These are phyloP conservation scores for Dothidotthia symphoricarpi DNA, from an alignment of 2,329 filamentous ascomycete species.

Conservation along the genomic window DNA sequence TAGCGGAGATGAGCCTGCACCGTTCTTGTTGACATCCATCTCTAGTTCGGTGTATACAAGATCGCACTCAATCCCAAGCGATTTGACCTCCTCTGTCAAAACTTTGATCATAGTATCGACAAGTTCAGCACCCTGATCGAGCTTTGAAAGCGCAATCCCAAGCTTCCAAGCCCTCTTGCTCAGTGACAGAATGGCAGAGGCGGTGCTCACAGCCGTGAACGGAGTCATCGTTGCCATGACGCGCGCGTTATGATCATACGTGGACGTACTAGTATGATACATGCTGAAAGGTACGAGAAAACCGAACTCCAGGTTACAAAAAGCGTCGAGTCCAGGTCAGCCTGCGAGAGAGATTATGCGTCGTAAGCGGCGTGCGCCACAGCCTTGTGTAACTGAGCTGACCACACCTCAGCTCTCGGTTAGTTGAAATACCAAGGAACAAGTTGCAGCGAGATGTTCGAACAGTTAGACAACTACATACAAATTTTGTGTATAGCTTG, in stretches of 20 bases:
- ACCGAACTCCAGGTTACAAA: no score
- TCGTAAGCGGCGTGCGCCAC: no score
- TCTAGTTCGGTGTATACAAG: constrained; percentile 18
- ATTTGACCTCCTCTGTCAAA: constrained; percentile 16
- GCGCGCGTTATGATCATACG: neutral
- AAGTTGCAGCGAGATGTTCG: no score
- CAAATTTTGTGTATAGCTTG: no score
- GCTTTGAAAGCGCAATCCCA: constrained; percentile 15
- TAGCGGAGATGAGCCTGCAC: no score
- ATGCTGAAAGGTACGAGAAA: no score
- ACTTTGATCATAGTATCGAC: constrained; percentile 9
- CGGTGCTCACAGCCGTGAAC: constrained; percentile 6
- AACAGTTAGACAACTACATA: no score
- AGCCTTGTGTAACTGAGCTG: no score
- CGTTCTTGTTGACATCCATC: constrained; percentile 7
- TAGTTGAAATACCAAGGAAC: no score
- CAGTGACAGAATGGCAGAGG: constrained; percentile 12
- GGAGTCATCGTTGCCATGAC: constrained; percentile 6
- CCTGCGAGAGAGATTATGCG: no score
- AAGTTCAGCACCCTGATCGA: constrained; percentile 8
- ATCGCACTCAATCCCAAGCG: constrained; percentile 21
- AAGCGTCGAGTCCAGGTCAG: no score
- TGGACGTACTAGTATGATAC: neutral
- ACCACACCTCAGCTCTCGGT: no score
- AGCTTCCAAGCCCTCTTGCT: constrained; percentile 20